These are phyloP conservation scores for Volvox africanus DNA, from an alignment of 139 green algal genomes.

Conservation along the genomic window DNA sequence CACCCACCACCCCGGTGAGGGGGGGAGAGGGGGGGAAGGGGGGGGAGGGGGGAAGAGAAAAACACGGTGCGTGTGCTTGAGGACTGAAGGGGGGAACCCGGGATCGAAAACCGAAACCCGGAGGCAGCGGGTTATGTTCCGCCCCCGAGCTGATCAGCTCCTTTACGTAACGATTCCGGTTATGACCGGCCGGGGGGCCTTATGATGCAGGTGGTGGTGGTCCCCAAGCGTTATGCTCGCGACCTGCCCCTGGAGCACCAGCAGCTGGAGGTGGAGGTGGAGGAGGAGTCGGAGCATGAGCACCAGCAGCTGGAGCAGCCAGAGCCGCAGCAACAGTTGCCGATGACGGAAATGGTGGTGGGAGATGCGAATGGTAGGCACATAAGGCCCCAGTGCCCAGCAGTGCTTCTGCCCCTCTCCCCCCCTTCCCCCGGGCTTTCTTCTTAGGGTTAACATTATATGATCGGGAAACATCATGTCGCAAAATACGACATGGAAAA, in stretches of 20 bases:
- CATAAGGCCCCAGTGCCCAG: neutral
- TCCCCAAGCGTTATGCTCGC: slow-evolving; percentile 35
- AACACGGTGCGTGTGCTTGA: no score
- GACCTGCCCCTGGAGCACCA: slow-evolving; percentile 30
- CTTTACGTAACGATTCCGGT: no score
- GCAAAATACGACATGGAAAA: no score
- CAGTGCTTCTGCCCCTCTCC: neutral
- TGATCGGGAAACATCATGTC: no score
- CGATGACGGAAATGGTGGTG: neutral
- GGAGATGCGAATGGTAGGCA: neutral
- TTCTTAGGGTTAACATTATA: no score
- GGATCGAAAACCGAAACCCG: no score
- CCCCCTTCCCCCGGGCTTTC: neutral
- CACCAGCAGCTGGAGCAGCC: no score
- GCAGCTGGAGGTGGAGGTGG: slow-evolving; percentile 40
- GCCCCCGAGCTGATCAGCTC: no score
- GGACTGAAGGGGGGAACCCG: no score
- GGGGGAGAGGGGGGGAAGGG: neutral
- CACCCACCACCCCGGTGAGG: slow-evolving; percentile 28
- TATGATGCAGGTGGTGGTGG: slow-evolving; percentile 39
- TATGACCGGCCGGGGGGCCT: no score
- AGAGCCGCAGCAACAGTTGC: neutral
- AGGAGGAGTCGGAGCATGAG: neutral
- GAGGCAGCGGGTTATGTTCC: no score
- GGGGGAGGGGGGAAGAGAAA: neutral